phyloP scores from a whole-genome alignment of 768 basidiomycete species.

The Exsudoporus frostii region DNA sequence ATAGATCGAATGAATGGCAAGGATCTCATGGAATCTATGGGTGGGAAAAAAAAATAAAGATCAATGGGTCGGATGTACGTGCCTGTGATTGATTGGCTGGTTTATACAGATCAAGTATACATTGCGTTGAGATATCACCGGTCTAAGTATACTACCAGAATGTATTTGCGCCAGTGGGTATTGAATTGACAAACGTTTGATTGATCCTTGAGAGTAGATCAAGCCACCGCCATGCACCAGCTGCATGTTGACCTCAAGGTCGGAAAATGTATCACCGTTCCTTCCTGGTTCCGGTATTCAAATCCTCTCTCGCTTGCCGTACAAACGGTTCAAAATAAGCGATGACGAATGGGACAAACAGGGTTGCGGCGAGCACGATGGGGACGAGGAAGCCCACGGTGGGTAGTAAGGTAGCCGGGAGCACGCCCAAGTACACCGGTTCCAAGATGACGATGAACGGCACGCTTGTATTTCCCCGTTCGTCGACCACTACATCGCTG shows the following conservation, averaged over 20 bases:
- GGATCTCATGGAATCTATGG: constrained; percentile 19
- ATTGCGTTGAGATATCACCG: not conserved
- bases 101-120: constrained; percentile 1
- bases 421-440: constrained; percentile 53
- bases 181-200: constrained; percentile 5
- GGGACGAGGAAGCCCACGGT: constrained; percentile 29
- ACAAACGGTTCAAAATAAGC: constrained; percentile 22
- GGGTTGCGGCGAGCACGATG: constrained; percentile 25
- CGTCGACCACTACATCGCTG: constrained; percentile 1
- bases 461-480: constrained; percentile 22
- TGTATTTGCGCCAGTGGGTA: not conserved
- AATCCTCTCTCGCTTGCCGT: constrained; percentile 26
- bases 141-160: not conserved
- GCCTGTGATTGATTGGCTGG: not conserved
- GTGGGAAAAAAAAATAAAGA: not conserved
- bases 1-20: not conserved
- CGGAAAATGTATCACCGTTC: constrained; percentile 14
- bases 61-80: not conserved
- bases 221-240: constrained; percentile 21
- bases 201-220: constrained; percentile 1
- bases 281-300: constrained; percentile 11
- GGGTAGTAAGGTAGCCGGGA: constrained; percentile 52
- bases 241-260: constrained; percentile 23
- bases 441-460: constrained; percentile 56
- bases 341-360: constrained; percentile 14